These are phyloP conservation scores for Hemileia vastatrix DNA, from an alignment of 1,284 basidiomycete genomes.

Conservation along the genomic window DNA sequence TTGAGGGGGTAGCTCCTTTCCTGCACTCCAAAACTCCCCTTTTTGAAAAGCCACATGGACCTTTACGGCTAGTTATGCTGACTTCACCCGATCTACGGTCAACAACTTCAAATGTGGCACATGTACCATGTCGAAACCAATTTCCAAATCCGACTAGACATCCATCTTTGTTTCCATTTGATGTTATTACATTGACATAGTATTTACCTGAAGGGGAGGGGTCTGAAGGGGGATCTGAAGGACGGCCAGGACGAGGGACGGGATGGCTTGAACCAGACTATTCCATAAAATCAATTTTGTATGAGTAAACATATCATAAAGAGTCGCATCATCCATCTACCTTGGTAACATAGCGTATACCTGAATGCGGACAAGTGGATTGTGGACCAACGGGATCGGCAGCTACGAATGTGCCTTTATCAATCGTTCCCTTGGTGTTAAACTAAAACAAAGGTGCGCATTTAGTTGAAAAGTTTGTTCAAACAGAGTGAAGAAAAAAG, in stretches of 20 bases:
- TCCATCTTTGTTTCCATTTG: slow-evolving; percentile 3
- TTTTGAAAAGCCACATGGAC: slow-evolving; percentile 4
- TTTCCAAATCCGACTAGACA: slow-evolving; percentile 19
- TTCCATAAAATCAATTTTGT: background rate
- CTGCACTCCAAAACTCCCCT: slow-evolving; percentile 3
- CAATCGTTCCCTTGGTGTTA: slow-evolving; percentile 6
- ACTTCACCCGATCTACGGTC: background rate
- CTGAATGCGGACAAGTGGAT: slow-evolving; percentile 16
- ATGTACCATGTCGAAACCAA: slow-evolving; percentile 16
- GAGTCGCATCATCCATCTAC: background rate
- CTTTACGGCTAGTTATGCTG: slow-evolving; percentile 4
- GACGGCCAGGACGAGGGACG: background rate
- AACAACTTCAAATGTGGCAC: slow-evolving; percentile 6
- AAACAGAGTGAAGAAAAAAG: background rate
- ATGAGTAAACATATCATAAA: background rate
- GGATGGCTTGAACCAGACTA: background rate
- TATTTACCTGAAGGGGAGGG: slow-evolving; percentile 3
- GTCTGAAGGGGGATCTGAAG: slow-evolving; percentile 3
- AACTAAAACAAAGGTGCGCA: background rate
- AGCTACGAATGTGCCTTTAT: slow-evolving; percentile 8
- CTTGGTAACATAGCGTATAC: slow-evolving; percentile 20
- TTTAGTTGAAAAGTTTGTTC: background rate
- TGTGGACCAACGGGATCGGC: slow-evolving; percentile 19
- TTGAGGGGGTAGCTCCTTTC: slow-evolving; percentile 1
- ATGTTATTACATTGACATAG: slow-evolving; percentile 10